Percentiles rank a stretch among this genome's conserved stretches.
Evolutionary conservation across 208 protist genomes (phyloP).

Genomic region (Wallacemonas sp.): DNA sequence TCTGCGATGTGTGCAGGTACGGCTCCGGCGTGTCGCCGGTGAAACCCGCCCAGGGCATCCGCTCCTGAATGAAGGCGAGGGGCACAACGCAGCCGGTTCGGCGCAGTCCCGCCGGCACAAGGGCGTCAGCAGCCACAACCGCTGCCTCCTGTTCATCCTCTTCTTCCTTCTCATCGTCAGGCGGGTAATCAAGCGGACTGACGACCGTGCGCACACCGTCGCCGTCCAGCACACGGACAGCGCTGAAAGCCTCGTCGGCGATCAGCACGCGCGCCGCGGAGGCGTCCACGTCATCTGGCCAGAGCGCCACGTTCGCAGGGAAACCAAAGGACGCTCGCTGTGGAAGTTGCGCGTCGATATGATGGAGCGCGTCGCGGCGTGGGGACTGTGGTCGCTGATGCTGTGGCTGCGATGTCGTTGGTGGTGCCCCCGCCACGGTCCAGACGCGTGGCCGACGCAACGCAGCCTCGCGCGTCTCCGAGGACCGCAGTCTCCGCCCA

Average conservation of each 20-base stretch:
- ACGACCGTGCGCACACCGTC: constrained; percentile 60
- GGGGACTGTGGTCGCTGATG: background rate
- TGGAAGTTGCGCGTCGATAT: constrained; percentile 37
- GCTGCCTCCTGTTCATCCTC: background rate
- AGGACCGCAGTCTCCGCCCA: background rate
- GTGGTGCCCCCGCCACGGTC: constrained; percentile 52
- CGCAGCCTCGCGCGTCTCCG: background rate
- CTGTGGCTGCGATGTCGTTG: background rate
- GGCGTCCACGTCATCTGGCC: constrained; percentile 40
- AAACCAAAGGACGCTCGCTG: constrained; percentile 40
- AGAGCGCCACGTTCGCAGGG: constrained; percentile 42
- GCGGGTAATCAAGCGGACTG: constrained; percentile 41
- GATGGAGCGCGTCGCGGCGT: constrained; percentile 6
- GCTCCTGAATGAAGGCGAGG: constrained; percentile 33
- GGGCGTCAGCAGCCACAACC: background rate
- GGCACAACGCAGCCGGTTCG: constrained; percentile 22
- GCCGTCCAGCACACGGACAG: constrained; percentile 43
- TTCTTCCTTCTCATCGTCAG: background rate
- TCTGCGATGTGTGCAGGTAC: constrained; percentile 41
- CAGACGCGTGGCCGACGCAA: constrained; percentile 42
- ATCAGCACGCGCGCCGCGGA: constrained; percentile 39
- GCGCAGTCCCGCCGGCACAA: constrained; percentile 24
- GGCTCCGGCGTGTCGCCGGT: constrained; percentile 30
- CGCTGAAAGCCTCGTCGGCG: constrained; percentile 41
- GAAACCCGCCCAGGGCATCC: constrained; percentile 25